Base-by-base conservation (phyloP, 805 yeast species). In the Teunomyces gatunensis region DNA sequence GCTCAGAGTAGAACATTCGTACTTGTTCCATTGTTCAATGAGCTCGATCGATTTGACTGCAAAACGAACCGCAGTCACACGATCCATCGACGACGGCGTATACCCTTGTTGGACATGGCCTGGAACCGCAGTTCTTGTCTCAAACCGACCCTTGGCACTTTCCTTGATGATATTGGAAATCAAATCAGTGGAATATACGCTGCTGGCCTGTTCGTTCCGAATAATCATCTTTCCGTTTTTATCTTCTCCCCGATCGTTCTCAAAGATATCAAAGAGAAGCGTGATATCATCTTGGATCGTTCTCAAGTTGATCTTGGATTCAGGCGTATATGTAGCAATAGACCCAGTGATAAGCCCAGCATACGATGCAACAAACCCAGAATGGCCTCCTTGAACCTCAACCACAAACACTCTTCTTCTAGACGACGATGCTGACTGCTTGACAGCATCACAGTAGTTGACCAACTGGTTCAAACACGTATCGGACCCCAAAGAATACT, bases 101-200 rank as follows among this genome's bases (percentile, higher is more conserved):
- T 83, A 84, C 61, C 95, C 95, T 64, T 87, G 95, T 69, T 87
- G 94, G 28, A 87, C 91, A 61, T 87, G 95, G 18, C 95, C 94
- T 20, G 95, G 95, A 47, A 84, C 75, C 10, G 94, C 94, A 5
- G 91, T 81, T 64, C 84, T 83, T 18, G 89, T 82, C 57, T 87
- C 92, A 55, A 85, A 87, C 57, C 80, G 75, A 29, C 85, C 84
- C 17, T 77, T 69, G 25, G 84, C 79, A 51, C 82, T 83, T 54
- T 81, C 85, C 49, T 78, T 76, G 51, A 85, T 77, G 47, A 87
- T 84, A 33, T 83, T 81, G n/a, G 92, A 85, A 58, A 87, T 75
- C 23, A 83, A 75, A 45, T 84, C 80, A 1, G 91, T 80, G 10
- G 83, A 68, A 54, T 83, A 76, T n/a, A 86, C 88, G 51, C 78